phyloP scores from a whole-genome alignment of 1,284 basidiomycete genomes.

The Malassezia equina region DNA sequence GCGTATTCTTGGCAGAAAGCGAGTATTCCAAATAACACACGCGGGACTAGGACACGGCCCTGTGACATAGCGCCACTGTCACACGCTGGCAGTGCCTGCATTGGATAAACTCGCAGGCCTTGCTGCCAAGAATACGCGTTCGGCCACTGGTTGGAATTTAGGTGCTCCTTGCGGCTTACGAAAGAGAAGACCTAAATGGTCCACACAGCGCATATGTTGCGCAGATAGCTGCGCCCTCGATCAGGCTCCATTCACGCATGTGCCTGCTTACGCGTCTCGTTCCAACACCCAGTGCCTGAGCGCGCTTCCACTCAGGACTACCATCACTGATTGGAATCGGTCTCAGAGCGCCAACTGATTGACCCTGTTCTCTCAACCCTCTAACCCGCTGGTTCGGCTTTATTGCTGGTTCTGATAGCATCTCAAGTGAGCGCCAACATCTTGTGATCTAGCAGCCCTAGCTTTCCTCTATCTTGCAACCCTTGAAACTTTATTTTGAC shows the following conservation, averaged over 20 bases:
- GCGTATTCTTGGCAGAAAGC: background rate
- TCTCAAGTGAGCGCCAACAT: slow-evolving; percentile 18
- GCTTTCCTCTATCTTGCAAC: background rate
- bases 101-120: background rate
- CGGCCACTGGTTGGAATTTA: background rate
- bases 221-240: background rate
- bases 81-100: background rate
- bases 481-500: background rate
- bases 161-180: background rate
- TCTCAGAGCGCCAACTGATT: background rate
- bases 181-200: background rate
- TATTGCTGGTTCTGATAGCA: background rate
- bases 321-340: slow-evolving; percentile 3
- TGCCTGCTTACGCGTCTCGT: background rate
- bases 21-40: background rate
- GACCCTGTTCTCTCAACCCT: background rate
- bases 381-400: slow-evolving; percentile 11
- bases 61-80: background rate
- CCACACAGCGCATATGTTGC: background rate
- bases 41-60: background rate
- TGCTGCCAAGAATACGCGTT: background rate
- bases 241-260: background rate
- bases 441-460: background rate
- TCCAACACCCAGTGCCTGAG: no score
- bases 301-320: background rate